A percentile compares a stretch with the other conserved stretches of the same genome.
phyloP scores from a whole-genome alignment of 192 early-diverging fungal genomes.

The Entomortierella parvispora region DNA sequence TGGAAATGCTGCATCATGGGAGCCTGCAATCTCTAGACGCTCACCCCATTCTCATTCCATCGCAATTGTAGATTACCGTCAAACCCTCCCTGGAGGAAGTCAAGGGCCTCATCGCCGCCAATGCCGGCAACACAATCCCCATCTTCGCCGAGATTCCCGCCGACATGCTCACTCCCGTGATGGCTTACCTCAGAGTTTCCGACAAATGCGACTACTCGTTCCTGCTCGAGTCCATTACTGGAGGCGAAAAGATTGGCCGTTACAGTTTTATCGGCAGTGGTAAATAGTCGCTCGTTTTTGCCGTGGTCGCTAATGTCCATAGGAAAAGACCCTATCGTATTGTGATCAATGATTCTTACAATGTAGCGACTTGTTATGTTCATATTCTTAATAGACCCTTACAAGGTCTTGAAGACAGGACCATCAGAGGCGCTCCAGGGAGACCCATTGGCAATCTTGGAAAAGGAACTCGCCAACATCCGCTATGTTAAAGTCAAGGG shows the following conservation, averaged over 20 bases:
- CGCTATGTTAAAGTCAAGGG: constrained; percentile 84
- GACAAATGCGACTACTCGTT: constrained; percentile 89
- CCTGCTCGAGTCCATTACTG: constrained; percentile 92
- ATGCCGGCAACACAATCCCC: constrained; percentile 89
- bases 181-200: constrained; percentile 92
- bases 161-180: constrained; percentile 96
- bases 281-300: constrained; percentile 27
- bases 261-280: constrained; percentile 96
- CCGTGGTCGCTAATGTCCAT: too few relatives aligned
- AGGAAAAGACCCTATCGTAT: too few relatives aligned
- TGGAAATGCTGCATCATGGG: too few relatives aligned
- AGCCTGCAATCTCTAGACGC: too few relatives aligned
- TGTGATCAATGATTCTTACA: too few relatives aligned
- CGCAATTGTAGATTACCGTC: constrained; percentile 59
- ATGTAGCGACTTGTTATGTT: too few relatives aligned
- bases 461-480: constrained; percentile 84
- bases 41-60: too few relatives aligned
- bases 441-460: constrained; percentile 88
- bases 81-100: constrained; percentile 79
- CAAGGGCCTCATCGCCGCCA: constrained; percentile 64
- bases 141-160: constrained; percentile 88
- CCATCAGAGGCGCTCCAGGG: constrained; percentile 73
- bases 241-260: constrained; percentile 94
- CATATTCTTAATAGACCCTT: constrained; percentile 70
- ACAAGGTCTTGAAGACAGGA: constrained; percentile 86